phyloP scores from a whole-genome alignment of 495 filamentous ascomycete species.

The Cairneyella variabilis region DNA sequence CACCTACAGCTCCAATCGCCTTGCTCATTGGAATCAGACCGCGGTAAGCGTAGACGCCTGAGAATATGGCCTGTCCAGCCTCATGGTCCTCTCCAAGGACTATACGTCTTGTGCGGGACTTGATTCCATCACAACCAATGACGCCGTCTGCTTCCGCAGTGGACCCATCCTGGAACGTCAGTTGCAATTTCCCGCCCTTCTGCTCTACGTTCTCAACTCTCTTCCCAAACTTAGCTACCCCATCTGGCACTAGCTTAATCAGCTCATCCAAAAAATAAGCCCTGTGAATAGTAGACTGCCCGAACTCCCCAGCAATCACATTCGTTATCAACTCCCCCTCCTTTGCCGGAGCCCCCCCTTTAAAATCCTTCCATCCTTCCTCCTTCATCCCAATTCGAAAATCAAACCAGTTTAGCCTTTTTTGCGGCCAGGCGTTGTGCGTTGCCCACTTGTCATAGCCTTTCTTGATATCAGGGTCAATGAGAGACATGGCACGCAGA shows the following conservation, averaged over 20 bases:
- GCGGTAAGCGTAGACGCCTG: constrained; percentile 47
- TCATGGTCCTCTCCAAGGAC: constrained; percentile 35
- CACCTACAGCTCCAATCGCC: constrained; percentile 39
- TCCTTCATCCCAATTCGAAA: constrained; percentile 14
- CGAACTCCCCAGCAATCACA: constrained; percentile 21
- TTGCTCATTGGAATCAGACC: constrained; percentile 50
- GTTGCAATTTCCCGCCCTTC: constrained; percentile 29
- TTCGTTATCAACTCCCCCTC: constrained; percentile 19
- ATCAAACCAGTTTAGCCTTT: constrained; percentile 24
- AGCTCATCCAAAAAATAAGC: constrained; percentile 58
- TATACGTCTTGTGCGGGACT: constrained; percentile 41
- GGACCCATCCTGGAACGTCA: constrained; percentile 53
- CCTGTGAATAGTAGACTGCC: constrained; percentile 37
- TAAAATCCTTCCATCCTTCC: constrained; percentile 12
- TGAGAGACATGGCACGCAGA: constrained; percentile 47
- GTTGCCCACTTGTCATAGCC: constrained; percentile 25
- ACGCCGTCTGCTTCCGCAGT: constrained; percentile 46
- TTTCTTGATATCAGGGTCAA: constrained; percentile 41
- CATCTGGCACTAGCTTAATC: constrained; percentile 46
- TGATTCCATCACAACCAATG: constrained; percentile 57
- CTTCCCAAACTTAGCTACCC: constrained; percentile 40
- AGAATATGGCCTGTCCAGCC: constrained; percentile 36
- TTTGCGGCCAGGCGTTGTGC: constrained; percentile 18
- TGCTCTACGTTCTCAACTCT: constrained; percentile 5
- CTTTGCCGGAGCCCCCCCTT: constrained; percentile 15